Conservation (phyloP, 495 filamentous ascomycete species). For the Cercophora sp. region DNA sequence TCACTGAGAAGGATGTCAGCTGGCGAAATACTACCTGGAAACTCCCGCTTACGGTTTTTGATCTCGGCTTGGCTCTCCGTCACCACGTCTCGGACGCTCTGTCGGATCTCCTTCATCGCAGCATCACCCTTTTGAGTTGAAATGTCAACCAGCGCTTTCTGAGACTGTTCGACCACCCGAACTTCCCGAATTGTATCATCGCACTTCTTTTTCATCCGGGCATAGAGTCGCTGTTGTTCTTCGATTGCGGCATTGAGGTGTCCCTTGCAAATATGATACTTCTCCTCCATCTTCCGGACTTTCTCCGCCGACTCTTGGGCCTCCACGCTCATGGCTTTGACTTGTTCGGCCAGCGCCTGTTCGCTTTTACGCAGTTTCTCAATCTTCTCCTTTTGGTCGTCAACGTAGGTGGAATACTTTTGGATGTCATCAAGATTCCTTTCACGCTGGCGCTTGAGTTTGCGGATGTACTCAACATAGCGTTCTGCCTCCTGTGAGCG, state of each 20-base stretch:
- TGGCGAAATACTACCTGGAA: too few species aligned
- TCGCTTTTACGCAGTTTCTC: not conserved
- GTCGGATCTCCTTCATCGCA: constrained; percentile 27
- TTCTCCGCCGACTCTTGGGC: constrained; percentile 10
- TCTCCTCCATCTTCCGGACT: constrained; percentile 26
- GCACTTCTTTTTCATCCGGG: constrained; percentile 25
- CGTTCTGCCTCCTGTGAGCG: not conserved
- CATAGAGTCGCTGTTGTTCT: constrained; percentile 38
- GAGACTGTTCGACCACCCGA: constrained; percentile 15
- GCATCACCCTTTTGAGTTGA: constrained; percentile 27
- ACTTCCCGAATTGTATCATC: constrained; percentile 24
- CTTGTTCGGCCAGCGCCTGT: constrained; percentile 4
- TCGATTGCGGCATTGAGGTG: constrained; percentile 34
- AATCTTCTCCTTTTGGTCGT: not conserved
- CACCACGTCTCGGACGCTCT: constrained; percentile 27
- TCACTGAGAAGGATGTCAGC: not conserved
- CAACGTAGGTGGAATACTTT: not conserved
- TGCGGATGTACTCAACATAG: not conserved
- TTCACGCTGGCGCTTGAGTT: not conserved
- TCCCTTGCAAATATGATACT: constrained; percentile 24
- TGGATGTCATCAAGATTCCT: not conserved
- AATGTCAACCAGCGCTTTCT: constrained; percentile 21
- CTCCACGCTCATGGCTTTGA: not conserved
- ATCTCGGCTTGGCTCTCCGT: constrained; percentile 24
- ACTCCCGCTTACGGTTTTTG: constrained; percentile 30